Conservation (phyloP, 2,329 filamentous ascomycete genomes). For the Grosmannia serpens region DNA sequence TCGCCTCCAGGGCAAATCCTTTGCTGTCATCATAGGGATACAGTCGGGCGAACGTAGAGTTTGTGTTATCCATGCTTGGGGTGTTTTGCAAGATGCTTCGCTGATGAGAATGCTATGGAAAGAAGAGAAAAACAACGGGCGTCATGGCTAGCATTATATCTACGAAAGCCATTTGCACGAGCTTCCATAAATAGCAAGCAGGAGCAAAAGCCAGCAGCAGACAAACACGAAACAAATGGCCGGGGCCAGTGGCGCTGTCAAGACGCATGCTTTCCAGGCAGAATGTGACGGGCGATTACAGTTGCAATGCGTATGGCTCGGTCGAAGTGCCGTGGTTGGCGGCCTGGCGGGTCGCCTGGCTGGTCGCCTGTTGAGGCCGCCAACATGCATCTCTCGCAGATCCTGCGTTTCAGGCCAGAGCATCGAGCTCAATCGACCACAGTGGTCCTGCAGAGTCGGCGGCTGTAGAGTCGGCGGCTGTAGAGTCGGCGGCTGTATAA, state of each 20-base stretch:
- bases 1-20: not conserved
- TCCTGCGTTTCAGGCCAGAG: not conserved
- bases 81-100: too few relatives aligned
- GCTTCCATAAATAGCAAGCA: not conserved
- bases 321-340: too few relatives aligned
- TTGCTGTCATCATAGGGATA: not conserved
- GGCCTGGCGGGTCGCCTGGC: too few relatives aligned
- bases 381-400: not conserved
- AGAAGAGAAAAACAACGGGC: not conserved
- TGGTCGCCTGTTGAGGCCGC: not conserved
- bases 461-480: not conserved
- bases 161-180: not conserved
- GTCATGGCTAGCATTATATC: not conserved
- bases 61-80: not conserved
- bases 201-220: not conserved
- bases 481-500: not conserved
- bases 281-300: not conserved
- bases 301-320: not conserved
- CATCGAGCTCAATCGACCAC: not conserved
- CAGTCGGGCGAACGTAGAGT: not conserved
- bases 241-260: not conserved
- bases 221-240: not conserved
- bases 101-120: not conserved
- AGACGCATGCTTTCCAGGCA: not conserved
- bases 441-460: not conserved